Evolutionary conservation across 768 basidiomycete genomes (phyloP).

Genomic region (Cystofilobasidium bisporidii): DNA sequence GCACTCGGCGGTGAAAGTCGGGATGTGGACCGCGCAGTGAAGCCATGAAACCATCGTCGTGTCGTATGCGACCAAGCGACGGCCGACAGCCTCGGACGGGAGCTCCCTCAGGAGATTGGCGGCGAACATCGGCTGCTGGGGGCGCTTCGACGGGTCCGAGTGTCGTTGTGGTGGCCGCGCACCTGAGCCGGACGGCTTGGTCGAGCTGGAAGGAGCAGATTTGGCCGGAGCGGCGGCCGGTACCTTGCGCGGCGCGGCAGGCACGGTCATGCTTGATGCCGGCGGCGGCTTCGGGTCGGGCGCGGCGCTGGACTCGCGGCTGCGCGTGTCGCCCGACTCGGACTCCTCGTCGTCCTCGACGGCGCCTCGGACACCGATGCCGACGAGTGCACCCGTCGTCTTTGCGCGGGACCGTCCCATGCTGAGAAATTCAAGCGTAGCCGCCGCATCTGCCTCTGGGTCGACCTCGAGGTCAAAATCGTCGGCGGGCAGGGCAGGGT

Average conservation of each 20-base stretch:
- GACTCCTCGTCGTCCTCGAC: not conserved
- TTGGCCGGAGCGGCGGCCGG: not conserved
- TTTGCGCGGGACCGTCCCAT: slow-evolving; percentile 26
- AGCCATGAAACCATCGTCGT: slow-evolving; percentile 21
- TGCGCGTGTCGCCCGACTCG: not conserved
- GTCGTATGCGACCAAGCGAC: slow-evolving; percentile 20
- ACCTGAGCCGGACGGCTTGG: too few relatives aligned
- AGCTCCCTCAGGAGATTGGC: slow-evolving; percentile 1
- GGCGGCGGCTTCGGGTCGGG: not conserved
- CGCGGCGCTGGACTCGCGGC: not conserved
- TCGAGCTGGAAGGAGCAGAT: too few relatives aligned
- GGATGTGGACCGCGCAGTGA: slow-evolving; percentile 23
- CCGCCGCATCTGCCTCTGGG: slow-evolving; percentile 24
- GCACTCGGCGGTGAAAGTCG: slow-evolving; percentile 26
- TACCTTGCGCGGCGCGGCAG: not conserved
- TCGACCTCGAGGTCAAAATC: slow-evolving; percentile 14
- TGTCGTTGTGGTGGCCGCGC: not conserved
- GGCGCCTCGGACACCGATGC: not conserved
- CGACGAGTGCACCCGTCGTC: slow-evolving; percentile 22
- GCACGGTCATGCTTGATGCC: not conserved
- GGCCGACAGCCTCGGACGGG: slow-evolving; percentile 21
- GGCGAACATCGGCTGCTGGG: not conserved
- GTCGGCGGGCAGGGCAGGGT: not conserved
- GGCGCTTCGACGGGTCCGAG: not conserved
- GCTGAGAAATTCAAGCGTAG: slow-evolving; percentile 22